These are phyloP conservation scores for Elaeagnus macrophylla DNA, from an alignment of 306 rosid species.

Conservation along the genomic window DNA sequence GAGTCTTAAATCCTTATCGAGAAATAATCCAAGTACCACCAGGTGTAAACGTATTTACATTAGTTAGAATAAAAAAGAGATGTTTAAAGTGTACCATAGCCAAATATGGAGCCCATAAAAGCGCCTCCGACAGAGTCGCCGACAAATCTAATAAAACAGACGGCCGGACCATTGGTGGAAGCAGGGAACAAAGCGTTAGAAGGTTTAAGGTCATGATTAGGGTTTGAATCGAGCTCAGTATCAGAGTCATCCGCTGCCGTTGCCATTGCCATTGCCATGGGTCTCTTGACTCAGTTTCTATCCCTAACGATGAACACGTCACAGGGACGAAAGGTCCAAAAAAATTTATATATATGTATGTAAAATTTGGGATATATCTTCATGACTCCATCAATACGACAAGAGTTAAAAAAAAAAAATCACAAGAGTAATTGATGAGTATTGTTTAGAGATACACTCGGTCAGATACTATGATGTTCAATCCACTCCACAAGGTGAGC, in stretches of 20 bases:
- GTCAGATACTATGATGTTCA: too few relatives aligned
- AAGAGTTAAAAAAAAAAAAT: too few relatives aligned
- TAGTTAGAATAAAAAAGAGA: not conserved
- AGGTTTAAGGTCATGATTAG: slow-evolving; percentile 32
- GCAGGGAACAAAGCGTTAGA: slow-evolving; percentile 40
- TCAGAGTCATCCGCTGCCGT: slow-evolving; percentile 30
- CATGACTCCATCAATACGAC: too few relatives aligned
- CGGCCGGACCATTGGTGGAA: slow-evolving; percentile 34
- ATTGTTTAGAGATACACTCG: too few relatives aligned
- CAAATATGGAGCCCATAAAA: slow-evolving; percentile 91
- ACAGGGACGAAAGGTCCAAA: too few relatives aligned
- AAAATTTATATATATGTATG: too few relatives aligned
- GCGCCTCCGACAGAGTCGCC: slow-evolving; percentile 78
- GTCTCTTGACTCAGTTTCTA: too few relatives aligned
- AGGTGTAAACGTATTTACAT: not conserved
- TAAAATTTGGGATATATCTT: too few relatives aligned
- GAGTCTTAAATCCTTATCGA: not conserved
- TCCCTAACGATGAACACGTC: too few relatives aligned
- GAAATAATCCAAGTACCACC: not conserved
- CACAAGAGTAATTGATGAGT: too few relatives aligned
- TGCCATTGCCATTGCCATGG: too few relatives aligned
- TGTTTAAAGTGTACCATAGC: slow-evolving; percentile 48
- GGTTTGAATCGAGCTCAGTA: slow-evolving; percentile 11
- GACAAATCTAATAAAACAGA: slow-evolving; percentile 63
- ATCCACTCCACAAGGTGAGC: too few relatives aligned